Conservation (phyloP, 2,329 filamentous ascomycete genomes). For the Teratosphaeria pseudoeucalypti region DNA sequence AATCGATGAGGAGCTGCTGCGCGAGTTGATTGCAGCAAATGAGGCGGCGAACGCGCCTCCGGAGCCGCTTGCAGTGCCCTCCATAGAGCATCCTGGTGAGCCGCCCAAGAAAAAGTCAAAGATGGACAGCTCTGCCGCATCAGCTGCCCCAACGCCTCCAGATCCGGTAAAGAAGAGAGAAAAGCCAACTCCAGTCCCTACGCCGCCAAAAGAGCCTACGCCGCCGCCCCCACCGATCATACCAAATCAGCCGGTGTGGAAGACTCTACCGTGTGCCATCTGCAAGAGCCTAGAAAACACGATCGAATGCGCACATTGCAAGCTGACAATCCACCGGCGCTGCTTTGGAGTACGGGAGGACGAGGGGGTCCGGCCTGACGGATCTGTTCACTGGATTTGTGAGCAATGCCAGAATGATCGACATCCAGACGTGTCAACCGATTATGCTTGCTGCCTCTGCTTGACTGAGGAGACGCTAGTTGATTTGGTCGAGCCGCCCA, state of each 20-base stretch:
- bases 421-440: constrained; percentile 82
- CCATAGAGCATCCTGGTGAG: constrained; percentile 30
- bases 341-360: constrained; percentile 80
- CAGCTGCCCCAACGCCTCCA: not conserved
- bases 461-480: constrained; percentile 71
- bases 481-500: constrained; percentile 75
- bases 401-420: constrained; percentile 95
- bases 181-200: constrained; percentile 27
- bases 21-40: constrained; percentile 57
- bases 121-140: constrained; percentile 24
- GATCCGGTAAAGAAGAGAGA: constrained; percentile 52
- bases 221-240: constrained; percentile 53
- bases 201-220: constrained; percentile 40
- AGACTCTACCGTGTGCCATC: constrained; percentile 71
- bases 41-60: constrained; percentile 31
- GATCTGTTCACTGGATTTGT: constrained; percentile 70
- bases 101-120: constrained; percentile 53
- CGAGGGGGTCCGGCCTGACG: constrained; percentile 41
- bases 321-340: constrained; percentile 77
- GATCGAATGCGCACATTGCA: constrained; percentile 76
- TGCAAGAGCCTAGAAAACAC: constrained; percentile 65
- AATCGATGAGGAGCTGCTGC: constrained; percentile 85
- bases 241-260: constrained; percentile 70
- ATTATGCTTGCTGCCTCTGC: constrained; percentile 88
- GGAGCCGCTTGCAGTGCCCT: constrained; percentile 8